Evolutionary conservation across 768 basidiomycete species (phyloP).

Genomic region (Pulveroboletus sp.): DNA sequence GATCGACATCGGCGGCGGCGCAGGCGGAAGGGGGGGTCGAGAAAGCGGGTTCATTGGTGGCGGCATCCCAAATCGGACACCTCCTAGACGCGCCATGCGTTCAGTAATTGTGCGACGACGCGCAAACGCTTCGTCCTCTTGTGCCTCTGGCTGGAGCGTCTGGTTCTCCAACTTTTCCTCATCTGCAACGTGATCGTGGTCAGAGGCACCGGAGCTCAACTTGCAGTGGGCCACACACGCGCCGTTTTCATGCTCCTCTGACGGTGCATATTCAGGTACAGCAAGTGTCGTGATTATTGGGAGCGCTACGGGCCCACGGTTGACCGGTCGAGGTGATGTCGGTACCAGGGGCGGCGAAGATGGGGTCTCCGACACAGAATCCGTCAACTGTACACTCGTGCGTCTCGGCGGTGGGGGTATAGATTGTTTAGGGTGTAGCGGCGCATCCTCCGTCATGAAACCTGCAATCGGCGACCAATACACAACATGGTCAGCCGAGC

Average conservation of each 20-base stretch:
- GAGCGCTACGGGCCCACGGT: conserved; percentile 17
- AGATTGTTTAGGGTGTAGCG: conserved; percentile 13
- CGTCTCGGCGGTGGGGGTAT: conserved; percentile 24
- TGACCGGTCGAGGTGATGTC: conserved; percentile 11
- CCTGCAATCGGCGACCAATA: conserved; percentile 4
- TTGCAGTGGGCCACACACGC: not conserved
- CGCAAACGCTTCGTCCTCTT: conserved; percentile 45
- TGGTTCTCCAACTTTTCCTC: conserved; percentile 6
- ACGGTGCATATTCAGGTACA: conserved; percentile 4
- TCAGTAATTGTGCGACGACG: conserved; percentile 78
- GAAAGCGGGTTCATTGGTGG: conserved; percentile 37
- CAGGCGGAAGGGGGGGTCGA: conserved; percentile 35
- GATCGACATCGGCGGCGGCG: conserved; percentile 34
- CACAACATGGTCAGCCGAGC: conserved; percentile 1
- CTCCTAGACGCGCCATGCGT: conserved; percentile 91
- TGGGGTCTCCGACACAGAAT: conserved; percentile 6
- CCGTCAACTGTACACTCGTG: conserved; percentile 15
- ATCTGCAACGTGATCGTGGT: conserved; percentile 4
- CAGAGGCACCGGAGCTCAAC: not conserved
- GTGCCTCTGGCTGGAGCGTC: conserved; percentile 14
- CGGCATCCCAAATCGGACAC: conserved; percentile 75
- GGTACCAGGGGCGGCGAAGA: conserved; percentile 20
- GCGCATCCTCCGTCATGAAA: conserved; percentile 9
- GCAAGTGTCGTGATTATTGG: conserved; percentile 22
- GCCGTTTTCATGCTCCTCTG: conserved; percentile 9